Evolutionary conservation across 768 basidiomycete genomes (phyloP), one percentile per base, ranked within the genome.

Genomic region (button mushroom (Agaricus bisporus)): DNA sequence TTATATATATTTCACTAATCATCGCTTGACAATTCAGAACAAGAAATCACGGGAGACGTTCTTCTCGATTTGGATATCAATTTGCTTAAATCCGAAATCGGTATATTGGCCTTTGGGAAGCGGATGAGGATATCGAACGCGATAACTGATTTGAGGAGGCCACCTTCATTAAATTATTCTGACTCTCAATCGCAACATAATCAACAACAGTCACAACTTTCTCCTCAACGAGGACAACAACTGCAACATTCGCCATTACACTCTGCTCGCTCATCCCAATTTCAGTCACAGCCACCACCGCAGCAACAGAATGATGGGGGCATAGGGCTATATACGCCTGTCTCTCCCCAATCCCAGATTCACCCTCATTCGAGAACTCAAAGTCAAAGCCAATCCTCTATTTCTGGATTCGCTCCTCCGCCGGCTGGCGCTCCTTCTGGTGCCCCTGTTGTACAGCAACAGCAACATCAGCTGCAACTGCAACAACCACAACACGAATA

Each of bases 41-140:
- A 99, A 82, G 97, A 99, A 72, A 98, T 99, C 50, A 91, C 94
- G 0, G 97, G 97, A 17, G 97, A 99, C 61, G 91, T 98, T 29
- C 81, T 99, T 6, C 83, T 98, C 51, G 95, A 97, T 62, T 86
- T 98, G 56, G 93, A 98, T 58, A 82, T 86, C 51, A 88, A 86
- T 63, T 77, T 97, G 14, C 85, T 99, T 61, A 98, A 98, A 72
- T 76, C 73, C 9, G 95, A 98, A 71, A 86, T 99, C 49, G 97
- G 94, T 20, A 92, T 99, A 59, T 73, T 79, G 62, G 93, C 93
- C 3, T 97, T 95, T 60, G 97, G 97, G 11, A 97, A 97, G 66
- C 90, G 97, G 15, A 78, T 91, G 67, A 85, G 91, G 51, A 94
- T 99, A 52, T 86, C 89, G 22, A 94, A 95, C 59, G 92, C 92